Percentiles rank a stretch among this genome's conserved stretches.
Conservation (phyloP, 768 basidiomycete species). For the Russula dissimulans region DNA sequence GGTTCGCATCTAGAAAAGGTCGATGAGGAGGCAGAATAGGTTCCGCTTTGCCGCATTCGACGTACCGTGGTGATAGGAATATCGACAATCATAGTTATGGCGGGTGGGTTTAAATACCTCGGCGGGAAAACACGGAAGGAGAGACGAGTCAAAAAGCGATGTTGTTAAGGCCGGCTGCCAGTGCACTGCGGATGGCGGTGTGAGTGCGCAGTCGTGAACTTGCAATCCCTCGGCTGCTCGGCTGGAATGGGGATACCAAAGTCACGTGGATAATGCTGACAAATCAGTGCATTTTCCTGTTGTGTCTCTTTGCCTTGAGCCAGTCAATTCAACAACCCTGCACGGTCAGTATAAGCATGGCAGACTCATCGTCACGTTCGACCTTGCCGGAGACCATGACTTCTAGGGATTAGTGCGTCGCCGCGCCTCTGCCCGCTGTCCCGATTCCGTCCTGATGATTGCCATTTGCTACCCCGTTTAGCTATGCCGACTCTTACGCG, state of each 20-base stretch:
- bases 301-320: too few species aligned
- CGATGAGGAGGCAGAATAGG: too few species aligned
- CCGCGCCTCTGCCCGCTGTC: background rate
- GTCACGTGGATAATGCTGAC: too few species aligned
- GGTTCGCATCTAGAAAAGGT: background rate
- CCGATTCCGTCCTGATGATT: slow-evolving; percentile 16
- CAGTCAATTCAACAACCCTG: background rate
- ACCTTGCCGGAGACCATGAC: slow-evolving; percentile 43
- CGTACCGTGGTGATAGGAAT: background rate
- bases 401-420: slow-evolving; percentile 76
- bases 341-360: slow-evolving; percentile 2
- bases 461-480: slow-evolving; percentile 25
- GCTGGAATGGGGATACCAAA: too few species aligned
- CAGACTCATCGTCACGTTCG: slow-evolving; percentile 7
- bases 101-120: background rate
- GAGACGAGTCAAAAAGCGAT: too few species aligned
- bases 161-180: background rate
- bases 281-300: too few species aligned
- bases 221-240: too few species aligned
- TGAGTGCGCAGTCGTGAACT: too few species aligned
- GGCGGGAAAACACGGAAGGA: background rate
- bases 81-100: slow-evolving; percentile 7
- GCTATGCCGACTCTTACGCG: slow-evolving; percentile 94
- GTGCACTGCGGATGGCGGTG: background rate
- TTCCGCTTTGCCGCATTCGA: background rate